These are phyloP conservation scores for Mrakia gelida DNA, from an alignment of 768 basidiomycete species.

Conservation along the genomic window DNA sequence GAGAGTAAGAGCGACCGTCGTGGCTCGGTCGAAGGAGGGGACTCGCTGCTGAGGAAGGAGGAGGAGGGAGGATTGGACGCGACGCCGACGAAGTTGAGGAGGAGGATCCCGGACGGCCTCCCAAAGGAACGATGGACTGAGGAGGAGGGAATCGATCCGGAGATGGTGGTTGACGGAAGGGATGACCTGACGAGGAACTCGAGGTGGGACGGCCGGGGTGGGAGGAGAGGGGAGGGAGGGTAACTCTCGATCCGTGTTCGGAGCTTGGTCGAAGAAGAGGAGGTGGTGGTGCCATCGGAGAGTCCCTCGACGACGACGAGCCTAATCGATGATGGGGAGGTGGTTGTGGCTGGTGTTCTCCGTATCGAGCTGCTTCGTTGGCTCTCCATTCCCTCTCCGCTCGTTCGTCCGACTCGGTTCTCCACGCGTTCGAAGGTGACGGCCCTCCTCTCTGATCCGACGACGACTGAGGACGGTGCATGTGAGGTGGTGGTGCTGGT, in stretches of 20 bases:
- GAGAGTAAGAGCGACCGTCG: neutral
- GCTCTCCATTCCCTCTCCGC: neutral
- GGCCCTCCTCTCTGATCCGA: neutral
- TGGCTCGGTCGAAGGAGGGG: neutral
- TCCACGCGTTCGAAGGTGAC: neutral
- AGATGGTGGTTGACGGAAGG: neutral
- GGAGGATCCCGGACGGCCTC: neutral
- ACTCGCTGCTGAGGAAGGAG: neutral
- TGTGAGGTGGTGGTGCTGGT: neutral
- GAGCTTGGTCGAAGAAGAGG: neutral
- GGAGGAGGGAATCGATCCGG: neutral
- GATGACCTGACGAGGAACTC: neutral
- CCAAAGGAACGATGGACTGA: neutral
- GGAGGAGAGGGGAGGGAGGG: constrained; percentile 3
- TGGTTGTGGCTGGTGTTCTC: neutral
- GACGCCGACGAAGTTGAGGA: neutral
- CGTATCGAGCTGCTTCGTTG: neutral
- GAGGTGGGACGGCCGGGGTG: neutral
- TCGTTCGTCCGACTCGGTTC: neutral
- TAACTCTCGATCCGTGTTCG: neutral
- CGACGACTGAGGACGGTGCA: neutral
- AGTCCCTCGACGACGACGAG: neutral
- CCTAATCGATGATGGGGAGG: neutral
- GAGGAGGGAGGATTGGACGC: constrained; percentile 1
- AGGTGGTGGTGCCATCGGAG: neutral